These are phyloP conservation scores for Boechera retrofracta DNA, from an alignment of 345 rosid genomes.

Conservation along the genomic window DNA sequence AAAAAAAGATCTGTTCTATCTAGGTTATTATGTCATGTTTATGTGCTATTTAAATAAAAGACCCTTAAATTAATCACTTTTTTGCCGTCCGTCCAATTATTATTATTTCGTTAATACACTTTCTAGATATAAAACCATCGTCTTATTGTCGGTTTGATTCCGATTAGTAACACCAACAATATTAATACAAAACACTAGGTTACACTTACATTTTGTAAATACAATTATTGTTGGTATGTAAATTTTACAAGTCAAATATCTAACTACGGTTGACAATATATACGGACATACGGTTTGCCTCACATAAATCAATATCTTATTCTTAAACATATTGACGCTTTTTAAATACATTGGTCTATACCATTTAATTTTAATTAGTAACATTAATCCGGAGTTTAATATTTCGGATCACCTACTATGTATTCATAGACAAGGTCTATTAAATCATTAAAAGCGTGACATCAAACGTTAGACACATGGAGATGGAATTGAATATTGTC, in stretches of 20 bases:
- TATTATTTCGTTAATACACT: too few species aligned
- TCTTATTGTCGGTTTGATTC: too few species aligned
- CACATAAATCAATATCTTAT: background rate
- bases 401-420: conserved; percentile 7
- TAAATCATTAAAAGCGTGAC: background rate
- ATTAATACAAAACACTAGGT: background rate
- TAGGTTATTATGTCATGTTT: too few species aligned
- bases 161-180: background rate
- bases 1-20: too few species aligned
- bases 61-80: too few species aligned
- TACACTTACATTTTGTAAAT: background rate
- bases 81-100: too few species aligned
- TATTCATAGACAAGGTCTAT: conserved; percentile 10
- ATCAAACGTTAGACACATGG: conserved; percentile 13
- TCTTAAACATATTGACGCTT: background rate
- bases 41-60: too few species aligned
- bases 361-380: background rate
- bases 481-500: conserved; percentile 19
- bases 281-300: background rate
- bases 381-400: background rate
- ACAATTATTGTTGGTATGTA: too few species aligned
- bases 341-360: background rate
- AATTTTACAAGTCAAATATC: background rate
- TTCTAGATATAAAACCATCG: too few species aligned
- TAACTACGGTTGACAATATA: background rate